Evolutionary conservation across 2,329 filamentous ascomycete species (phyloP), one percentile per base, ranked within the genome.

Genomic region (Pestalotiopsis sp.): DNA sequence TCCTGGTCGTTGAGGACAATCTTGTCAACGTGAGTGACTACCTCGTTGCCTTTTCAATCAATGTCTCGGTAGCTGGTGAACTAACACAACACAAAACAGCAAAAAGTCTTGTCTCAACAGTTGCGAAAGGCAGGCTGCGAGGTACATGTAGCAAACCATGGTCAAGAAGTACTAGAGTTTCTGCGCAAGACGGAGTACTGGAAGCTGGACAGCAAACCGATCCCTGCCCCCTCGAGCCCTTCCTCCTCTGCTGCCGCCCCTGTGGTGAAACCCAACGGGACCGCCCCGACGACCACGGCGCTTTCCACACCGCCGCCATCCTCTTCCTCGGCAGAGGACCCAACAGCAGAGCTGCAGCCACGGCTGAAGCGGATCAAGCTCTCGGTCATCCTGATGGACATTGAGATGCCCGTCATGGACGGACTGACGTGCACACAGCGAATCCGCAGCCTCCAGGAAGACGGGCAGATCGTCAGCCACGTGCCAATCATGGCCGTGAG

Each of bases 351-450:
- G 9, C 36, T 13, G 59, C 13, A 31, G 6, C 12, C 36, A 20
- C 20, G 14, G 4, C n/a, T 14, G 9, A 79, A 82, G n/a, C 84
- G 84, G 1, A 79, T 84, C 9, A 85, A 89, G 62, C 84, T 93
- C 27, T 89, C 89, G 11, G 84, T 94, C 59, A 90, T 95, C 17
- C 79, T 95, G 3, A 94, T 95, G 92, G 92, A 95, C 76, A 84
- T 94, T 63, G 92, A 94, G 75, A 94, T 95, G 92, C 92, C 92
- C 1, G 86, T 94, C 52, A 94, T 94, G 92, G 92, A 95, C 74
- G 93, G 93, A 41, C 87, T 93, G 77, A 91, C 91, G 2, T 94
- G 92, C 71, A 90, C 92, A 9, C 84, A 86, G 58, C 87, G 84
- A 69, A 94, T 95, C 67, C 86, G 93, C 20, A 85, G 91, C 69